Evolutionary conservation across 2,329 filamentous ascomycete genomes (phyloP), one percentile per base, ranked within the genome.

Genomic region (Rhinocladiella similis): DNA sequence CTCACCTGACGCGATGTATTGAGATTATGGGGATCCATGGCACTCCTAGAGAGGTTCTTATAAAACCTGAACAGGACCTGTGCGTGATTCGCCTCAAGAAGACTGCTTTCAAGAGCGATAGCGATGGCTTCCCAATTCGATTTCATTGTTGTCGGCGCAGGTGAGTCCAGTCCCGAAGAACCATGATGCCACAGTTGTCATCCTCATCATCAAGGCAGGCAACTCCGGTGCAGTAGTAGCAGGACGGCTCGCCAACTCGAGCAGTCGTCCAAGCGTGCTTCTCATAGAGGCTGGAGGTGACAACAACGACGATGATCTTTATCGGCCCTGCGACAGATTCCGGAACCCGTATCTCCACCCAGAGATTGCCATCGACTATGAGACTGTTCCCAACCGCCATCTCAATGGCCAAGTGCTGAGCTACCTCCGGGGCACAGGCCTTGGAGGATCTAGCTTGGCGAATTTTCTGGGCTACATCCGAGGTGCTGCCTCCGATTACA

Each of bases 221-320:
- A 81, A 84, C 2, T 77, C 85, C 6, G 85, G 85, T 7, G 79
- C 79, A 49, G 73, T 80, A 1, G 65, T 86, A 7, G 84, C 84
- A 0, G 71, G 78, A 1, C 70, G 73, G 0, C 77, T 88, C 3
- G 77, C 82, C 1, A 68, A 72, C n/a, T 71, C 79, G 0, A 20
- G 72, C 0, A 72, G 73, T 33, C 73, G 70, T 10, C 84, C 84
- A 0, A 73, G 66, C 0, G 77, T 87, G 1, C 75, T 87, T 1
- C 74, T 88, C 1, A 70, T 88, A 3, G 85, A 88, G 68, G 84
- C 83, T 1, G 85, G 85, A 12, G 70, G 73, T 2, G 61, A 65
- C 6, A 81, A 83, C 45, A 73, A 77, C 1, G 76, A 80, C 56
- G 70, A 67, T 3, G 67, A 73, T 9, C 71, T 80, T 9, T 77